Percentiles rank a stretch among this genome's conserved stretches.
Evolutionary conservation across 345 rosid species (phyloP).

Genomic region (Sonneratia caseolaris): DNA sequence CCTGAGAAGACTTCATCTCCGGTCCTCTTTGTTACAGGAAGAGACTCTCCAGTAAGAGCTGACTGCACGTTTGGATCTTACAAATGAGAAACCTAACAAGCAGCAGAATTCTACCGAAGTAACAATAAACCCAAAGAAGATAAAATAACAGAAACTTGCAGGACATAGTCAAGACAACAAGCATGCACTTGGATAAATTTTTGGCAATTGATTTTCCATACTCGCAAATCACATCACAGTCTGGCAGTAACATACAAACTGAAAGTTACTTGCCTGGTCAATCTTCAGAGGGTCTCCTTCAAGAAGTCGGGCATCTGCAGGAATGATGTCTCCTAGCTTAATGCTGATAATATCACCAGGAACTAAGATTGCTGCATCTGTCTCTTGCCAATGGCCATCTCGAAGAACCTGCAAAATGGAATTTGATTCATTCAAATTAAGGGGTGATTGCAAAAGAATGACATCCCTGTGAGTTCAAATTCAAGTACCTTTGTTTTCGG

Average conservation of each 20-base stretch:
- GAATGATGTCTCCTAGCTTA: constrained; percentile 92
- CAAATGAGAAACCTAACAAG: constrained; percentile 6
- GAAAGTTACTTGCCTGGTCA: constrained; percentile 51
- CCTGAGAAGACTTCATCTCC: constrained; percentile 92
- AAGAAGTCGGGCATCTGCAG: constrained; percentile 89
- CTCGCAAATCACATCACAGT: too few species aligned
- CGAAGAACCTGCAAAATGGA: constrained; percentile 59
- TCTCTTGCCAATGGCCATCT: constrained; percentile 92
- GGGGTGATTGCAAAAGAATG: too few species aligned
- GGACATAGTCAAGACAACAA: background rate
- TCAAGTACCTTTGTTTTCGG: constrained; percentile 63
- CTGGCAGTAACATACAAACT: too few species aligned
- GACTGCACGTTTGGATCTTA: constrained; percentile 37
- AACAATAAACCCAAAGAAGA: too few species aligned
- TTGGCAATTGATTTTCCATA: too few species aligned
- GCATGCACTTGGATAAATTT: too few species aligned
- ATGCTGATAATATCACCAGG: constrained; percentile 95
- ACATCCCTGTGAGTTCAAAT: too few species aligned
- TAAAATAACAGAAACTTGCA: too few species aligned
- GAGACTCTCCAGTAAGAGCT: constrained; percentile 89
- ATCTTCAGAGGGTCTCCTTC: constrained; percentile 90
- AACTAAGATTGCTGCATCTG: constrained; percentile 70
- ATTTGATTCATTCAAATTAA: background rate
- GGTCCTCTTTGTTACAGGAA: constrained; percentile 80
- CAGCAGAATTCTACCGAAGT: too few species aligned